phyloP scores from a whole-genome alignment of 176 grass and related monocot species.

The Triticum monococcum region DNA sequence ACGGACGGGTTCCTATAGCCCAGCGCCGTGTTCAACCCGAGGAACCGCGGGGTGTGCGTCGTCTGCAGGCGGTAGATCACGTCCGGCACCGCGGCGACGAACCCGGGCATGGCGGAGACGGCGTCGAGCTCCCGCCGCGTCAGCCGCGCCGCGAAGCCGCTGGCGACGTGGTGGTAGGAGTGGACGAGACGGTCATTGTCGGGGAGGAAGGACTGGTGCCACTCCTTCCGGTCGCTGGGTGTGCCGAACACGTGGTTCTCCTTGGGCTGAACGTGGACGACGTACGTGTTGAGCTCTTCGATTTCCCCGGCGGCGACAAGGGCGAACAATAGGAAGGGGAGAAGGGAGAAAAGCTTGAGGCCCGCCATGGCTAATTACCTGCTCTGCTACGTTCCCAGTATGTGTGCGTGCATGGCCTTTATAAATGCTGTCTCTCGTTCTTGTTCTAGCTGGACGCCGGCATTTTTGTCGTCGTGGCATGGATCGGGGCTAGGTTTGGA shows the following conservation, averaged over 20 bases:
- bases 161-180: background rate
- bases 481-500: background rate
- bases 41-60: background rate
- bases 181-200: background rate
- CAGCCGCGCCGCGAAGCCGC: background rate
- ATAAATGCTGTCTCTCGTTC: background rate
- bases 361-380: slow-evolving; percentile 1
- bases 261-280: slow-evolving; percentile 11
- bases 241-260: slow-evolving; percentile 6
- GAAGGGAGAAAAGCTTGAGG: background rate
- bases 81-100: background rate
- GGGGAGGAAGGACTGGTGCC: slow-evolving; percentile 11
- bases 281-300: background rate
- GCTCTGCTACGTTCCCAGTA: background rate
- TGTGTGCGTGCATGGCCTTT: background rate
- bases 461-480: background rate
- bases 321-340: background rate
- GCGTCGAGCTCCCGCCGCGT: background rate
- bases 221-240: background rate
- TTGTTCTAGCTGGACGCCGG: background rate
- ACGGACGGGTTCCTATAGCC: background rate
- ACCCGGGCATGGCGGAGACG: background rate
- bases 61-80: background rate
- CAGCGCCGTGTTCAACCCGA: background rate
- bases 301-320: background rate